Base-by-base conservation (phyloP, 495 filamentous ascomycete genomes). In the Podospora fimiseda region DNA sequence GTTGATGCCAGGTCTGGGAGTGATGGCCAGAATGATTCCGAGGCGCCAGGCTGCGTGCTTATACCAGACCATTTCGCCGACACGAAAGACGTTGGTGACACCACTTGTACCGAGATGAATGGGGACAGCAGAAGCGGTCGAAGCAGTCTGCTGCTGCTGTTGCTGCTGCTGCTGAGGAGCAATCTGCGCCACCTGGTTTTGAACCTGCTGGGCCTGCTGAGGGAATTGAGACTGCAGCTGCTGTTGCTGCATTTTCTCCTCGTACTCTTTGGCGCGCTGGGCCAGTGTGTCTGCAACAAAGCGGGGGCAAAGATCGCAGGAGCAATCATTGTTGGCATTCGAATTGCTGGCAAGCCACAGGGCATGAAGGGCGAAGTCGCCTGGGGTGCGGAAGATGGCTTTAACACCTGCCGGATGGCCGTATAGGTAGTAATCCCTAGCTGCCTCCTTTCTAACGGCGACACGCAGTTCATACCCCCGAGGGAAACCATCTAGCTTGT, bases 41-140 rank as follows among this genome's bases (percentile, higher is more conserved):
- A 73, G 60, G 1, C 70, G 62, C 70, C 70, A 73, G 37, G 67
- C 66, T 11, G 52, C 44, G 14, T 63, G 60, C 21, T 61, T 64
- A 50, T 65, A 76, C 73, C 73, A 76, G 1, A 76, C 66, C 8
- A 74, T 36, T 41, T 76, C 73, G 1, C 71, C 70, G 3, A 66
- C 57, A 40, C 71, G 67, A 50, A 72, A 76, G 2, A 74, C 56
- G 30, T 66, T 65, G 22, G 44, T 48, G 20, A 49, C 52, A 36
- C 52, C 56, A 39, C 55, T 73, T 8, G 44, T 60, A 20, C 60
- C 65, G 33, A 51, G 54, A 8, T 41, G 39, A 4, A 51, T 45
- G 23, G 11, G 53, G 27, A 33, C 27, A 6, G 27, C 27, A 33
- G 27, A 11, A 11, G 27, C 27, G 11, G 27, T 5, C 11, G 27